Evolutionary conservation across 2,329 filamentous ascomycete species (phyloP).

Genomic region (Diaporthe destruens): DNA sequence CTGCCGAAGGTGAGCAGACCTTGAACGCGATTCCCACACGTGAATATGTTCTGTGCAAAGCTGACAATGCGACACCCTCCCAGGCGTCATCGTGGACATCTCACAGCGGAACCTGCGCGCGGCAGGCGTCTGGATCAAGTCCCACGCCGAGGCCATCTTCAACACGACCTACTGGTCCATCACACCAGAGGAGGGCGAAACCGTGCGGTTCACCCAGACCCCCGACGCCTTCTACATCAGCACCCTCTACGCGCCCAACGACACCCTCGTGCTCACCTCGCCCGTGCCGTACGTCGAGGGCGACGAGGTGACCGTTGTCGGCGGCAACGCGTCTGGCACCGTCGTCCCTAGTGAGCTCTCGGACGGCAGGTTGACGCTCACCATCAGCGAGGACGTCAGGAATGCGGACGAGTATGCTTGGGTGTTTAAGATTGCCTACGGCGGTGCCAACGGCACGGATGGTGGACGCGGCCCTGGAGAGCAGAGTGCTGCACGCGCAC

Average conservation of each 20-base stretch:
- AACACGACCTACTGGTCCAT: constrained; percentile 69
- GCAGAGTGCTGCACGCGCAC: not conserved
- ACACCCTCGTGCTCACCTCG: constrained; percentile 55
- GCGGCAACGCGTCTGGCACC: constrained; percentile 47
- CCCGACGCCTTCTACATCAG: constrained; percentile 65
- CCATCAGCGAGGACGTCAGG: constrained; percentile 50
- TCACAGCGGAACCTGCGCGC: constrained; percentile 58
- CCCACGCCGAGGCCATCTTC: constrained; percentile 67
- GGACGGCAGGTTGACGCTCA: constrained; percentile 48
- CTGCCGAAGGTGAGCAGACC: constrained; percentile 40
- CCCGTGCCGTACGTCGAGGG: constrained; percentile 61
- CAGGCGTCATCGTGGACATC: constrained; percentile 38
- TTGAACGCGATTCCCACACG: not conserved
- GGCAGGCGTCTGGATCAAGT: constrained; percentile 67
- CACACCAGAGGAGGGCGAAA: constrained; percentile 55
- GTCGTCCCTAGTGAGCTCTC: constrained; percentile 43
- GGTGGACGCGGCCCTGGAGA: not conserved
- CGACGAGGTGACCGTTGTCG: constrained; percentile 60
- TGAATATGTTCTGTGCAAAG: not conserved
- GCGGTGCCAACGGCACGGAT: not conserved
- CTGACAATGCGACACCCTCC: not conserved
- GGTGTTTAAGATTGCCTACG: constrained; percentile 49
- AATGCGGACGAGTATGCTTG: constrained; percentile 55
- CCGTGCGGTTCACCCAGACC: constrained; percentile 65
- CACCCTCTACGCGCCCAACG: constrained; percentile 57